phyloP scores from a whole-genome alignment of 2,329 filamentous ascomycete genomes.

The Apiospora rasikravindrae region DNA sequence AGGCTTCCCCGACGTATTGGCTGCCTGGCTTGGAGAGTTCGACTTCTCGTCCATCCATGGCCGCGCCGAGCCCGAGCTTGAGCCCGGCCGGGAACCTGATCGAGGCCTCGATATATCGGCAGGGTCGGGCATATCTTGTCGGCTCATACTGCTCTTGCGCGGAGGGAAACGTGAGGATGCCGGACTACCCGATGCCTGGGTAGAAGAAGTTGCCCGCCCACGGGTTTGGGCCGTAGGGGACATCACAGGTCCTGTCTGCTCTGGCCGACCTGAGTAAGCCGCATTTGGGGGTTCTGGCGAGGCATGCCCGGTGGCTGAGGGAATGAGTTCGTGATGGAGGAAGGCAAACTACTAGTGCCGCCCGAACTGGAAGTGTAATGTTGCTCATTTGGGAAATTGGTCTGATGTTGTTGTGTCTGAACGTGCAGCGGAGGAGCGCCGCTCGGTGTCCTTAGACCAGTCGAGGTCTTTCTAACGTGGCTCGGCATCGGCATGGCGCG shows the following conservation, averaged over 20 bases:
- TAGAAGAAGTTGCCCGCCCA: not conserved
- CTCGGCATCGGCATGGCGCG: slow-evolving; percentile 29
- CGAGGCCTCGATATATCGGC: slow-evolving; percentile 25
- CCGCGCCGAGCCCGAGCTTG: slow-evolving; percentile 30
- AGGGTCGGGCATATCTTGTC: slow-evolving; percentile 43
- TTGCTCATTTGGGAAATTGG: slow-evolving; percentile 1
- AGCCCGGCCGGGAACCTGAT: slow-evolving; percentile 37
- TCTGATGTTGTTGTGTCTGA: slow-evolving; percentile 32
- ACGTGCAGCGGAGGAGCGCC: slow-evolving; percentile 39
- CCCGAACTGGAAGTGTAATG: not conserved
- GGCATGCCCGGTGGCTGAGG: not conserved
- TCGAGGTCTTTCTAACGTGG: slow-evolving; percentile 28
- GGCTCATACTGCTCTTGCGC: slow-evolving; percentile 66
- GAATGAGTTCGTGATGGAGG: not conserved
- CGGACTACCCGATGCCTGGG: not conserved
- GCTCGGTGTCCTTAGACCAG: slow-evolving; percentile 31
- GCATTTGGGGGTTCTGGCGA: not conserved
- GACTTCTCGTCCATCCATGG: slow-evolving; percentile 44
- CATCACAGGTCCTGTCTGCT: not conserved
- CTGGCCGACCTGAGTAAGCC: not conserved
- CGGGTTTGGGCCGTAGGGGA: not conserved
- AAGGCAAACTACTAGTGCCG: slow-evolving; percentile 4
- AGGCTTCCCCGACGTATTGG: slow-evolving; percentile 47
- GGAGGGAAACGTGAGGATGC: slow-evolving; percentile 54
- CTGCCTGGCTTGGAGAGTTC: slow-evolving; percentile 44